Percentiles rank a stretch among this genome's conserved stretches.
Conservation (phyloP, 129 eudicot genomes). For the Rutidosis leptorrhynchoides region DNA sequence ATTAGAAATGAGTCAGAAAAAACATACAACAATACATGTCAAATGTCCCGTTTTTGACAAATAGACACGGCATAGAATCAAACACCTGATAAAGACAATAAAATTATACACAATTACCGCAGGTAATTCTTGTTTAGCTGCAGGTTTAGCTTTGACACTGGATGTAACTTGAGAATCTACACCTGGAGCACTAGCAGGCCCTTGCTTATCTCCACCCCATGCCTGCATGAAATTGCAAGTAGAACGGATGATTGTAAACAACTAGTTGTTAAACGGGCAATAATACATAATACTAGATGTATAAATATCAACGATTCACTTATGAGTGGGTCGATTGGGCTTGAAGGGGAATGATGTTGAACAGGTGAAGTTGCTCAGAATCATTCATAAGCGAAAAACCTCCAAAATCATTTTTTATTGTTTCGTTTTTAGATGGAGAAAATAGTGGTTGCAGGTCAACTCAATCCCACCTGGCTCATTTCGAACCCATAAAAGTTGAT, state of each 20-base stretch:
- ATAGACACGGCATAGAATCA: too few relatives aligned
- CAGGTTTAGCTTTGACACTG: slow-evolving; percentile 42
- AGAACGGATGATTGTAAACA: slow-evolving; percentile 11
- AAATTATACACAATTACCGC: slow-evolving; percentile 39
- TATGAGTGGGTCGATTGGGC: neutral
- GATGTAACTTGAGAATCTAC: slow-evolving; percentile 42
- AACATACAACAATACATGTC: neutral
- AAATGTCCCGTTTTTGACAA: too few relatives aligned
- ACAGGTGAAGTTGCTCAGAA: neutral
- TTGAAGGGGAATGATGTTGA: neutral
- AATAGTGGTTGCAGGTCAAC: neutral
- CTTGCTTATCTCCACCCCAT: slow-evolving; percentile 38
- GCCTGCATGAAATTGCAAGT: slow-evolving; percentile 31
- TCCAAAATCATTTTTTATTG: neutral
- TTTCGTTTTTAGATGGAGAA: neutral
- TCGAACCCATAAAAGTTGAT: neutral
- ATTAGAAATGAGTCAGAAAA: neutral
- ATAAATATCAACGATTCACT: neutral
- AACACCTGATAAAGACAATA: slow-evolving; percentile 9
- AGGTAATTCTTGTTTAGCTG: slow-evolving; percentile 65
- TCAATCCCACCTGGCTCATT: neutral
- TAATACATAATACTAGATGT: neutral
- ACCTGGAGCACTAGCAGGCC: slow-evolving; percentile 32
- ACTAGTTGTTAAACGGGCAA: neutral
- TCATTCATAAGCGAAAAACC: neutral